Base-by-base conservation (phyloP, 75 land plant species). In the Selaginella tamariscina region DNA sequence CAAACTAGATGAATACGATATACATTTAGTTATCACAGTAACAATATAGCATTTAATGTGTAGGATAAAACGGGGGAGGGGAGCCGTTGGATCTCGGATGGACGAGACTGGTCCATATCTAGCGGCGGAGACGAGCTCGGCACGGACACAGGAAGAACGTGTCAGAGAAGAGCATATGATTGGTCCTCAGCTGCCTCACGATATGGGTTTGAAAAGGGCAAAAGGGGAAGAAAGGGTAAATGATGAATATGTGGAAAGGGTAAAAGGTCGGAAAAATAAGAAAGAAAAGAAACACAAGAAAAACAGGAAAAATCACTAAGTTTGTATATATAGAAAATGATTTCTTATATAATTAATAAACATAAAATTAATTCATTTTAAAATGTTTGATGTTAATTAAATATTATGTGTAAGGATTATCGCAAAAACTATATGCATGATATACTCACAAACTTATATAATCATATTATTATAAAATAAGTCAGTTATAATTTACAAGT, bases 171-270 rank as follows among this genome's bases (percentile, higher is more conserved):
- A 65, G 18, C 86, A 80, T 9, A 76, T 84, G 30, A 65, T 77
- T 68, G 87, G 85, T 24, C 89, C 94, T 27, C 21, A n/a, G 23
- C 23, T 59, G 62, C 62, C 62, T 5, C n/a, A 26, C 62, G 8
- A 21, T 5, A 21, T 59, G 23, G 24, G n/a, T 5, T 8, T 9
- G 8, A 8, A 8, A 59, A 9, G 62, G 62, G 21, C 21, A 26
- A 59, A 59, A 21, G 62, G 8, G 8, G 21, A 59, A 21, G 26
- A 8, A n/a, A 21, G 21, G 62, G 26, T 5, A n/a, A 23, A 2
- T 21, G 26, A 59, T 5, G 24, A 26, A 23, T 8, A 59, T n/a
- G 26, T 27, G 21, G 26, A 2, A 59, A 59, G 26, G 62, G 8
- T 59, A 8, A n/a, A 5, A 59, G 21, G 62, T n/a, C 26, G 23